These are phyloP conservation scores for Lichtheimia corymbifera DNA, from an alignment of 371 early-diverging fungal species.

Conservation along the genomic window DNA sequence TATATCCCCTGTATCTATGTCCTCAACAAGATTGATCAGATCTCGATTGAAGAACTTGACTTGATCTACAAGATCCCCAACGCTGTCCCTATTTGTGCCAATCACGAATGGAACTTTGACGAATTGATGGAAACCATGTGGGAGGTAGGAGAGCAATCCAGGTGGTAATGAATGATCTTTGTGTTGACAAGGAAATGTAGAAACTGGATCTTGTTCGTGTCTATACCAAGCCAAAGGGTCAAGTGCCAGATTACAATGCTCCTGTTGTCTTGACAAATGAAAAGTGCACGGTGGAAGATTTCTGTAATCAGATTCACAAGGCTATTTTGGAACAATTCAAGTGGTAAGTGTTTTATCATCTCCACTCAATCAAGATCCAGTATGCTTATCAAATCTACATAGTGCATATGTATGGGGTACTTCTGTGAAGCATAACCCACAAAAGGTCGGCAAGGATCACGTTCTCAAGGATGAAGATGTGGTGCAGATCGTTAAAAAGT, in stretches of 20 bases:
- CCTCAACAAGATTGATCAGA: constrained; percentile 96
- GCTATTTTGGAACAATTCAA: constrained; percentile 95
- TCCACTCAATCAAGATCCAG: no score
- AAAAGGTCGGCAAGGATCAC: constrained; percentile 99
- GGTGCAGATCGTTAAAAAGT: constrained; percentile 88
- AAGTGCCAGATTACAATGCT: constrained; percentile 94
- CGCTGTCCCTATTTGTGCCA: constrained; percentile 95
- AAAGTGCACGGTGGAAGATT: constrained; percentile 87
- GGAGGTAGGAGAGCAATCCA: constrained; percentile 46
- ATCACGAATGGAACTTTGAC: constrained; percentile 99
- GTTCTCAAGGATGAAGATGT: constrained; percentile 97
- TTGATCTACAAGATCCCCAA: constrained; percentile 98
- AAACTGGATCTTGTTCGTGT: constrained; percentile 77
- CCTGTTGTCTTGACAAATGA: constrained; percentile 93
- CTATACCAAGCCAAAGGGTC: constrained; percentile 99
- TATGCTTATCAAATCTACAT: not conserved
- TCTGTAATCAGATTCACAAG: constrained; percentile 98
- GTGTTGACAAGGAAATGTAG: constrained; percentile 25
- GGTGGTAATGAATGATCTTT: not conserved
- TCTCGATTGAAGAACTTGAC: constrained; percentile 91
- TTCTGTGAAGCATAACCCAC: constrained; percentile 98
- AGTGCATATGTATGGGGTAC: constrained; percentile 98
- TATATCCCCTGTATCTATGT: constrained; percentile 91
- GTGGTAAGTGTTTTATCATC: constrained; percentile 53
- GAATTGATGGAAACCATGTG: constrained; percentile 96